Conservation (phyloP, 371 early-diverging fungal species). For the Mucor lusitanicus region DNA sequence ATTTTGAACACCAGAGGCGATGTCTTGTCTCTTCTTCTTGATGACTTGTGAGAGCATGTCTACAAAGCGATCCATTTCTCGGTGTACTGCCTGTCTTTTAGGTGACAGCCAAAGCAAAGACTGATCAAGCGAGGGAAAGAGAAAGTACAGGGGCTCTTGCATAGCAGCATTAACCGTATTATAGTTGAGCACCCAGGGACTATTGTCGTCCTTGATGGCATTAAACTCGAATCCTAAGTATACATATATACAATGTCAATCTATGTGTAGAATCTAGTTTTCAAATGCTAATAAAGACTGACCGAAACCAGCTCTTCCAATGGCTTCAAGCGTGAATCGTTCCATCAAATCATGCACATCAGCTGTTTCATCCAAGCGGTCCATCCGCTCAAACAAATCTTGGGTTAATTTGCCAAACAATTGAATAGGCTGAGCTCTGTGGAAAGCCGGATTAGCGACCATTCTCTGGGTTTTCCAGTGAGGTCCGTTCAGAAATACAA, state of each 20-base stretch:
- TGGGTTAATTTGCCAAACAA: slow-evolving; percentile 31
- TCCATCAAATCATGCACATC: slow-evolving; percentile 29
- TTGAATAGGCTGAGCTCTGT: slow-evolving; percentile 36
- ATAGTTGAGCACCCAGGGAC: slow-evolving; percentile 29
- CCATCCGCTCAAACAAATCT: slow-evolving; percentile 28
- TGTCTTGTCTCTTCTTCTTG: not conserved
- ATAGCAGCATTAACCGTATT: slow-evolving; percentile 23
- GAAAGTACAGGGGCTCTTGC: slow-evolving; percentile 34
- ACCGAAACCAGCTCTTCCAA: slow-evolving; percentile 47
- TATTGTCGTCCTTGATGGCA: slow-evolving; percentile 22
- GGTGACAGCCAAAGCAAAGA: slow-evolving; percentile 24
- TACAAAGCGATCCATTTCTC: slow-evolving; percentile 13
- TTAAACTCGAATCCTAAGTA: slow-evolving; percentile 35
- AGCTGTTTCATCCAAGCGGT: slow-evolving; percentile 8
- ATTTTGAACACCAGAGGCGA: slow-evolving; percentile 11
- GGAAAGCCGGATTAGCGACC: slow-evolving; percentile 44
- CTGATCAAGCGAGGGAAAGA: slow-evolving; percentile 51
- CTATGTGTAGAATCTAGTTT: not conserved
- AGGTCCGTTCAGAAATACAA: slow-evolving; percentile 7
- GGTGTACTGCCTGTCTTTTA: not conserved
- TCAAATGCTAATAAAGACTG: not conserved
- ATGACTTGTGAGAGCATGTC: slow-evolving; percentile 12
- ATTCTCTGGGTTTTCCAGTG: slow-evolving; percentile 22
- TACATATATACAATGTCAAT: not conserved
- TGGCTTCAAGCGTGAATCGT: slow-evolving; percentile 37